phyloP scores from a whole-genome alignment of 495 filamentous ascomycete species.

The Halenospora varia region DNA sequence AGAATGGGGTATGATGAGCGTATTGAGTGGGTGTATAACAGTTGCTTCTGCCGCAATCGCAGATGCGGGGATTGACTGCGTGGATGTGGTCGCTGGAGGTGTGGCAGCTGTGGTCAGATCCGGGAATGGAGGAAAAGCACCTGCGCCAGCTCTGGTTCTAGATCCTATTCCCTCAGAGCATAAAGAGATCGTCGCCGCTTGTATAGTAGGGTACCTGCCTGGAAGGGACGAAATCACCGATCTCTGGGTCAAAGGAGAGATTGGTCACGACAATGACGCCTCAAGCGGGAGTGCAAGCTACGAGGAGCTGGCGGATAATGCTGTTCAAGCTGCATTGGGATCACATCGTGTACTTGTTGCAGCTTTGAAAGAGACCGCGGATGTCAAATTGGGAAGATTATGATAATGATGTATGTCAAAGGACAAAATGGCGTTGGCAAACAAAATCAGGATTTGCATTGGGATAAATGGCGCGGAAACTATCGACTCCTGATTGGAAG shows the following conservation, averaged over 20 bases:
- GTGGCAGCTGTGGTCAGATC: slow-evolving; percentile 70
- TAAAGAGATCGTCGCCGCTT: slow-evolving; percentile 69
- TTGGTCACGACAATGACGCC: slow-evolving; percentile 33
- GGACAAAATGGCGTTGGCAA: slow-evolving; percentile 2
- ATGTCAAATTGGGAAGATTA: slow-evolving; percentile 20
- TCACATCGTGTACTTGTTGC: slow-evolving; percentile 53
- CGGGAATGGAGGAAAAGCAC: slow-evolving; percentile 23
- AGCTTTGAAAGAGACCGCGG: slow-evolving; percentile 26
- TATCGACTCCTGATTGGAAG: slow-evolving; percentile 1
- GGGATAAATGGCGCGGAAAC: not conserved
- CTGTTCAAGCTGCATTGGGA: slow-evolving; percentile 58
- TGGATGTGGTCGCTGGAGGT: slow-evolving; percentile 85
- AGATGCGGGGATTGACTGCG: slow-evolving; percentile 93
- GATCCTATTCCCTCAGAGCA: slow-evolving; percentile 85
- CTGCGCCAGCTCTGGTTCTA: slow-evolving; percentile 55
- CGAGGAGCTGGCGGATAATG: slow-evolving; percentile 57
- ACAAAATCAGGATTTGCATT: slow-evolving; percentile 10
- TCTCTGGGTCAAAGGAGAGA: slow-evolving; percentile 85
- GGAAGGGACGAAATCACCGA: slow-evolving; percentile 87
- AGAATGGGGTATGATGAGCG: slow-evolving; percentile 81
- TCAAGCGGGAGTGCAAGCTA: slow-evolving; percentile 19
- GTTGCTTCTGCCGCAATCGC: slow-evolving; percentile 92
- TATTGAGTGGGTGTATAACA: slow-evolving; percentile 87
- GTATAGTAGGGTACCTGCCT: slow-evolving; percentile 87
- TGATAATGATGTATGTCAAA: slow-evolving; percentile 1